A percentile compares a stretch with the other conserved stretches of the same genome.
Evolutionary conservation across 129 eudicot genomes (phyloP).

Genomic region (Tanacetum coccineum): DNA sequence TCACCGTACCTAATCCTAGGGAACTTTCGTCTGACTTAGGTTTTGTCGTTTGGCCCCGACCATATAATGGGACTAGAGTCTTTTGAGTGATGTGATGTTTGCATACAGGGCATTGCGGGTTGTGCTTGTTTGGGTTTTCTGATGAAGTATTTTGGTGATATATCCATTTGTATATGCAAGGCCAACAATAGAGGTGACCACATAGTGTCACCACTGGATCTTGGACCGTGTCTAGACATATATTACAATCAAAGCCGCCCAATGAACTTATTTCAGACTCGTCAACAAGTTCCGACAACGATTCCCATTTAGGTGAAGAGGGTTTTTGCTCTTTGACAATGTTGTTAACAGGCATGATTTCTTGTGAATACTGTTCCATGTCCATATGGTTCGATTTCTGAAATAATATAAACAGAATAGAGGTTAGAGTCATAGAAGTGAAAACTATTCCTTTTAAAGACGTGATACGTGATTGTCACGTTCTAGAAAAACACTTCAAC

Average conservation of each 20-base stretch:
- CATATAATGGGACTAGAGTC: constrained; percentile 30
- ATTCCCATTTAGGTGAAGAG: no score
- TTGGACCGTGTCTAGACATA: constrained; percentile 27
- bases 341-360: no score
- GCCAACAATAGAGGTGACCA: constrained; percentile 41
- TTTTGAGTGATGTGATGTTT: constrained; percentile 28
- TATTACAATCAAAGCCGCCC: constrained; percentile 29
- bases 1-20: neutral
- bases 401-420: no score
- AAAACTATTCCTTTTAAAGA: no score
- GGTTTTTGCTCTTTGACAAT: no score
- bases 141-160: constrained; percentile 18
- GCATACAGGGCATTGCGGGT: constrained; percentile 30
- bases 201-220: constrained; percentile 40
- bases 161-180: constrained; percentile 36
- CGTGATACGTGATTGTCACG: no score
- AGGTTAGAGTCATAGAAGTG: no score
- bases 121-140: constrained; percentile 7
- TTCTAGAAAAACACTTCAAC: no score
- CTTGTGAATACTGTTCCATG: no score
- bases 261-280: constrained; percentile 3
- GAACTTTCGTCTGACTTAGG: neutral
- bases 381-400: no score
- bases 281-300: neutral
- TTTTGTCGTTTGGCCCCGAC: constrained; percentile 10